phyloP scores from a whole-genome alignment of 2,329 filamentous ascomycete genomes.

The Fusarium duplospermum region DNA sequence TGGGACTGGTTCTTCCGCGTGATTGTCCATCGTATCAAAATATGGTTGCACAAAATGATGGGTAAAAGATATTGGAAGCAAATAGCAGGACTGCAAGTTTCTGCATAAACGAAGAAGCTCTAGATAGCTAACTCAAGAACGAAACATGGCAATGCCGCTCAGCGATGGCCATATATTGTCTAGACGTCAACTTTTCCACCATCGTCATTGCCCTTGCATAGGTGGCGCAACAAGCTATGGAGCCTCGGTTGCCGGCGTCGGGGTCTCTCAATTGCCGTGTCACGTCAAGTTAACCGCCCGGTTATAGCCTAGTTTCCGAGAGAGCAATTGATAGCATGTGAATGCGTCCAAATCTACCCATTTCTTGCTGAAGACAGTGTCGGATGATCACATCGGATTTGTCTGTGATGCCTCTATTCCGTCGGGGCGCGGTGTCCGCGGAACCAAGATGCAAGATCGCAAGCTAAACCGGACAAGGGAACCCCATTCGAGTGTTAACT shows the following conservation, averaged over 20 bases:
- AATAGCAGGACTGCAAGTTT: neutral
- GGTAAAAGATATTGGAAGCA: neutral
- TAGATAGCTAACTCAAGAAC: neutral
- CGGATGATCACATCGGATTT: neutral
- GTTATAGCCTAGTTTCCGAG: constrained; percentile 29
- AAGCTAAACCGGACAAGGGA: constrained; percentile 27
- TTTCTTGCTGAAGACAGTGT: neutral
- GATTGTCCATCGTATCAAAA: constrained; percentile 7
- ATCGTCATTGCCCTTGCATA: neutral
- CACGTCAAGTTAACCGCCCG: constrained; percentile 5
- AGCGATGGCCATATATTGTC: neutral
- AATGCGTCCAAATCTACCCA: neutral
- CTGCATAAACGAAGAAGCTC: neutral
- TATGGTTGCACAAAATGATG: neutral
- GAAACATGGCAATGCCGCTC: too few relatives aligned
- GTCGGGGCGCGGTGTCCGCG: neutral
- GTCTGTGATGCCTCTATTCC: neutral
- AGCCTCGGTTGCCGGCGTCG: constrained; percentile 1
- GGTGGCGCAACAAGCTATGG: neutral
- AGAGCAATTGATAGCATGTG: neutral
- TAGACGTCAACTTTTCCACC: neutral
- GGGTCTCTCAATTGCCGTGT: neutral
- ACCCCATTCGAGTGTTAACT: neutral
- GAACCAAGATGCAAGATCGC: constrained; percentile 18
- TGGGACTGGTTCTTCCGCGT: constrained; percentile 2